A percentile compares a stretch with the other conserved stretches of the same genome.
Evolutionary conservation across 306 rosid genomes (phyloP).

Genomic region (Alnus glutinosa): DNA sequence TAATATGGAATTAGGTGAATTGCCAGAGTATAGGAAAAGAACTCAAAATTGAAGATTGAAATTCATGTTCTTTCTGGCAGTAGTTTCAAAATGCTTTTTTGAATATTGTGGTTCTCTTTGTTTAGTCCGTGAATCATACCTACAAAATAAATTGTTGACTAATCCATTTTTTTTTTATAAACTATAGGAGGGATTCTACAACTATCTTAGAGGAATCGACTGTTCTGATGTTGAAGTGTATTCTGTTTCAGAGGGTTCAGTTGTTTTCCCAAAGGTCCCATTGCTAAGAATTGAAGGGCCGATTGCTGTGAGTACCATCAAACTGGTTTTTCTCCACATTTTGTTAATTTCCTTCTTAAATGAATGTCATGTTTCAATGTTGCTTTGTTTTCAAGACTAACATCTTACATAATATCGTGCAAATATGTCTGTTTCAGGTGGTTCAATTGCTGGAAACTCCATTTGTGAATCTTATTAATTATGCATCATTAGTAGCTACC

Average conservation of each 20-base stretch:
- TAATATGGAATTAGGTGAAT: background rate
- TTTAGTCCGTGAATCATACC: slow-evolving; percentile 2
- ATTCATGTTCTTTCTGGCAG: slow-evolving; percentile 13
- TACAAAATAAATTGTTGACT: slow-evolving; percentile 20
- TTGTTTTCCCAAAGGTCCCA: slow-evolving; percentile 95
- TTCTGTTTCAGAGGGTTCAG: slow-evolving; percentile 84
- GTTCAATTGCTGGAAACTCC: slow-evolving; percentile 95
- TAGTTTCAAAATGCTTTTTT: slow-evolving; percentile 9
- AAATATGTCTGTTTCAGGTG: slow-evolving; percentile 49
- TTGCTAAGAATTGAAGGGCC: slow-evolving; percentile 94
- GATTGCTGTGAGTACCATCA: slow-evolving; percentile 72
- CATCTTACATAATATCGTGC: slow-evolving; percentile 8
- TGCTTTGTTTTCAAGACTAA: slow-evolving; percentile 9
- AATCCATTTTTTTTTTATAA: slow-evolving; percentile 18
- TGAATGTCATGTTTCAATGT: background rate
- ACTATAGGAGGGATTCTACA: slow-evolving; percentile 80
- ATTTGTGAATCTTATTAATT: slow-evolving; percentile 73
- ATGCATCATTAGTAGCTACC: slow-evolving; percentile 80
- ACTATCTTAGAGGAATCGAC: slow-evolving; percentile 84
- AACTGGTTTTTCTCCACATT: slow-evolving; percentile 2
- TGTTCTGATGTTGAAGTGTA: slow-evolving; percentile 92
- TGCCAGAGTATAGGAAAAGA: background rate
- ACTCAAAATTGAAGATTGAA: background rate
- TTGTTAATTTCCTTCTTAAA: background rate
- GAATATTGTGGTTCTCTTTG: slow-evolving; percentile 20